Conservation (phyloP, 1,284 basidiomycete species). For the Rhodotorula sp. region DNA sequence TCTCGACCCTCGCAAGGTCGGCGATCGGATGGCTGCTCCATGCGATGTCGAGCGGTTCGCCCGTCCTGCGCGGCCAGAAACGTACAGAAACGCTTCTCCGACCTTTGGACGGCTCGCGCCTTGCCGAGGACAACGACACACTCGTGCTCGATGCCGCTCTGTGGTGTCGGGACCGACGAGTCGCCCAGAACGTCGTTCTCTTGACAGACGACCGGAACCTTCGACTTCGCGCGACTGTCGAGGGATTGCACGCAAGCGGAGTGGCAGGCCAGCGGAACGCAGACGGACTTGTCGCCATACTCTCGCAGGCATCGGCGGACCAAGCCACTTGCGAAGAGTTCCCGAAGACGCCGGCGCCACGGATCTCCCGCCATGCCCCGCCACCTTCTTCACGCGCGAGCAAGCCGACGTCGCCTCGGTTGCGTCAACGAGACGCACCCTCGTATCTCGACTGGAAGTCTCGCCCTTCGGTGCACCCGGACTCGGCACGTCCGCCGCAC, state of each 20-base stretch:
- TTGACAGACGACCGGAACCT: slow-evolving; percentile 38
- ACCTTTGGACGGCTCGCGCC: neutral
- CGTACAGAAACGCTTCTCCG: slow-evolving; percentile 26
- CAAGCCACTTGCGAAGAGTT: neutral
- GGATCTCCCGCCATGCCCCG: no score
- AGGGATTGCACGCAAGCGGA: slow-evolving; percentile 12
- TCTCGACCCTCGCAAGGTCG: slow-evolving; percentile 27
- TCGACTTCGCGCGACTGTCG: slow-evolving; percentile 24
- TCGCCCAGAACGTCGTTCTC: slow-evolving; percentile 13
- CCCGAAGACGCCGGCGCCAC: neutral
- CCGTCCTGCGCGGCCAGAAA: slow-evolving; percentile 26
- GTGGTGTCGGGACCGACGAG: slow-evolving; percentile 4
- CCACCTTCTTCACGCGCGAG: neutral
- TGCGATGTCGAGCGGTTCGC: neutral
- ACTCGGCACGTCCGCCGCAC: neutral
- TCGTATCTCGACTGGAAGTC: neutral
- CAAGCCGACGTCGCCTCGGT: no score
- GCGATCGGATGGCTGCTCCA: slow-evolving; percentile 34
- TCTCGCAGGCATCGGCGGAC: neutral
- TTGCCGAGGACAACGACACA: slow-evolving; percentile 31
- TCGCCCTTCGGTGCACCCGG: neutral
- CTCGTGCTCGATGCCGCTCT: slow-evolving; percentile 35
- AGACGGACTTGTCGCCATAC: slow-evolving; percentile 1
- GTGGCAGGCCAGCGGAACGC: neutral
- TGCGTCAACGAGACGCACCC: no score